phyloP scores from a whole-genome alignment of 2,329 filamentous ascomycete species.

The Fusarium domesticum region DNA sequence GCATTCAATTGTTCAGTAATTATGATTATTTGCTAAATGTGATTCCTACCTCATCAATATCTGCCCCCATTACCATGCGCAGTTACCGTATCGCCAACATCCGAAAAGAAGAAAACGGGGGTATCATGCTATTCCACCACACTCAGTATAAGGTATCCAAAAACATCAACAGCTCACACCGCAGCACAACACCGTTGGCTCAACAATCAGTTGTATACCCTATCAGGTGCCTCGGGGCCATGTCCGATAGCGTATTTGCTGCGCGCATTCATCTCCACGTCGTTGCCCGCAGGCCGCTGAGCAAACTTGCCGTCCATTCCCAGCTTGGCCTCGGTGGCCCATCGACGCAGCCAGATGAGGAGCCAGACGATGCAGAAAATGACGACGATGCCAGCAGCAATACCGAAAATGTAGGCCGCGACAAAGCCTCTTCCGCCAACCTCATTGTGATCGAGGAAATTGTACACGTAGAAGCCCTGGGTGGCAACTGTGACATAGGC shows the following conservation, averaged over 20 bases:
- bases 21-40: too few species aligned
- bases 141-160: too few species aligned
- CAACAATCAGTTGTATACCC: conserved; percentile 16
- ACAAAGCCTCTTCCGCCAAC: conserved; percentile 48
- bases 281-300: conserved; percentile 19
- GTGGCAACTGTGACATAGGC: conserved; percentile 71
- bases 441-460: conserved; percentile 67
- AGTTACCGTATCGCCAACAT: too few species aligned
- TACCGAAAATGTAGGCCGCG: conserved; percentile 62
- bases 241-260: conserved; percentile 21
- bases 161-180: too few species aligned
- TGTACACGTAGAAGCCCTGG: conserved; percentile 72
- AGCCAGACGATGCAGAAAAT: conserved; percentile 52
- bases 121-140: too few species aligned
- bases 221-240: conserved; percentile 17
- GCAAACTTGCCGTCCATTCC: conserved; percentile 44
- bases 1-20: too few species aligned
- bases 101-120: too few species aligned
- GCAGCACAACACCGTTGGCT: too few species aligned
- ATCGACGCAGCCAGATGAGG: conserved; percentile 49
- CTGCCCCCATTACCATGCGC: too few species aligned
- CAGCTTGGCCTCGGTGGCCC: conserved; percentile 47
- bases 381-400: conserved; percentile 50
- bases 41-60: too few species aligned
- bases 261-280: conserved; percentile 30